phyloP scores from a whole-genome alignment of 306 rosid species.

The Crotalaria pallida region DNA sequence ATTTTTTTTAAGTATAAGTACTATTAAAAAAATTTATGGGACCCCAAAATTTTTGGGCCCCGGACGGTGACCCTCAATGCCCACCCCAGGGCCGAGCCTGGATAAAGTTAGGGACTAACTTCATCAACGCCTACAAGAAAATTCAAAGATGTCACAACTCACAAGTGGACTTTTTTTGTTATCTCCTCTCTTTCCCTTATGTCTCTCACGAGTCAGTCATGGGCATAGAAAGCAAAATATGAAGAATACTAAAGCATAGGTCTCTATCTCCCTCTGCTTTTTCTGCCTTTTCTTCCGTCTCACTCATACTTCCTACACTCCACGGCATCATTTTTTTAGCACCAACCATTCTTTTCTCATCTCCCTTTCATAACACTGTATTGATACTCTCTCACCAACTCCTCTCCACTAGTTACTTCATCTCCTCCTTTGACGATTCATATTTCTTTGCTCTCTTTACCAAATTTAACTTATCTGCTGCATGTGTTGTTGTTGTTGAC shows the following conservation, averaged over 20 bases:
- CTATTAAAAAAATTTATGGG: too few relatives aligned
- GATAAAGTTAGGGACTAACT: too few relatives aligned
- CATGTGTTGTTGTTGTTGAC: not conserved
- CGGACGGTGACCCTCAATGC: too few relatives aligned
- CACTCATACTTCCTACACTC: slow-evolving; percentile 44
- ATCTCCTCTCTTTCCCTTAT: not conserved
- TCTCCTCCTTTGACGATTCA: not conserved
- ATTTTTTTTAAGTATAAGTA: too few relatives aligned
- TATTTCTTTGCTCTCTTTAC: not conserved
- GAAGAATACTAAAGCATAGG: slow-evolving; percentile 6
- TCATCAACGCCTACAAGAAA: too few relatives aligned
- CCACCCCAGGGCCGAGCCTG: too few relatives aligned
- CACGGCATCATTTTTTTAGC: slow-evolving; percentile 41
- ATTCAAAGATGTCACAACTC: too few relatives aligned
- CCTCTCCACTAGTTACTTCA: not conserved
- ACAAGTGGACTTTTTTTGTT: too few relatives aligned
- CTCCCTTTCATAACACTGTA: not conserved
- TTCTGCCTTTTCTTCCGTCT: slow-evolving; percentile 39
- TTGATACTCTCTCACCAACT: not conserved
- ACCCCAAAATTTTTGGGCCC: too few relatives aligned
- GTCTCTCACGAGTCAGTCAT: not conserved
- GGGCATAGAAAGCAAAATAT: slow-evolving; percentile 9
- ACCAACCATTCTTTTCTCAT: slow-evolving; percentile 14
- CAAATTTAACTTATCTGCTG: not conserved
- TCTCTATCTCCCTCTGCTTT: slow-evolving; percentile 25